A percentile compares a stretch with the other conserved stretches of the same genome.
phyloP scores from a whole-genome alignment of 148 eudicot genomes.

The Linanthus parryae region DNA sequence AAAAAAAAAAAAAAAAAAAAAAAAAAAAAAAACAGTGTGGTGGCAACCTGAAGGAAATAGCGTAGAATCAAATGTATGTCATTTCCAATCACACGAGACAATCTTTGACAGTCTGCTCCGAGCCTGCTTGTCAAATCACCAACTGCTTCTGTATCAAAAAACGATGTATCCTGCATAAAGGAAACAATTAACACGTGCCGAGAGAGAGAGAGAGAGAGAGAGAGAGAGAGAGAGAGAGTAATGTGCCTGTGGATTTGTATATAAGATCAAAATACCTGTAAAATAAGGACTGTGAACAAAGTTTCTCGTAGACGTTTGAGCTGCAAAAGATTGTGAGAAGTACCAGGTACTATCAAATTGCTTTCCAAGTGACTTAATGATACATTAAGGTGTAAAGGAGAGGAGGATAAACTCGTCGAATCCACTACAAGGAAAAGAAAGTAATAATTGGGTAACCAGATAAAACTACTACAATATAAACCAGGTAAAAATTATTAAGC shows the following conservation, averaged over 20 bases:
- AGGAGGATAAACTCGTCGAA: too few species aligned
- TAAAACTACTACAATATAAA: too few species aligned
- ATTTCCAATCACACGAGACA: conserved; percentile 42
- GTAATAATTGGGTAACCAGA: too few species aligned
- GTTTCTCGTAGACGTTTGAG: conserved; percentile 40
- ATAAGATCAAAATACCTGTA: conserved; percentile 31
- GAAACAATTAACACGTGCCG: not conserved
- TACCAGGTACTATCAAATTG: conserved; percentile 1
- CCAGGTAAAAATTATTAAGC: too few species aligned
- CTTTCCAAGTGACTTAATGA: too few species aligned
- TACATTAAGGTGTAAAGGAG: too few species aligned
- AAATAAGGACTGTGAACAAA: conserved; percentile 32
- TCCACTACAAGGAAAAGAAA: too few species aligned
- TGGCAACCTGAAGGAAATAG: conserved; percentile 34
- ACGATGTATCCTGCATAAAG: conserved; percentile 41
- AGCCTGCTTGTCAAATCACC: conserved; percentile 56
- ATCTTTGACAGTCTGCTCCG: conserved; percentile 47
- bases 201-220: not conserved
- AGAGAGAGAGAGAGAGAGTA: not conserved
- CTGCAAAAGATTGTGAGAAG: conserved; percentile 20
- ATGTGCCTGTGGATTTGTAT: conserved; percentile 9
- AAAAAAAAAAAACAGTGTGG: not conserved
- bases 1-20: not conserved
- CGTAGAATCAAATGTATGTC: conserved; percentile 44
- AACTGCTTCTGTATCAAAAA: conserved; percentile 47